phyloP scores from a whole-genome alignment of 2,329 filamentous ascomycete genomes.

The Aureobasidium sp. region DNA sequence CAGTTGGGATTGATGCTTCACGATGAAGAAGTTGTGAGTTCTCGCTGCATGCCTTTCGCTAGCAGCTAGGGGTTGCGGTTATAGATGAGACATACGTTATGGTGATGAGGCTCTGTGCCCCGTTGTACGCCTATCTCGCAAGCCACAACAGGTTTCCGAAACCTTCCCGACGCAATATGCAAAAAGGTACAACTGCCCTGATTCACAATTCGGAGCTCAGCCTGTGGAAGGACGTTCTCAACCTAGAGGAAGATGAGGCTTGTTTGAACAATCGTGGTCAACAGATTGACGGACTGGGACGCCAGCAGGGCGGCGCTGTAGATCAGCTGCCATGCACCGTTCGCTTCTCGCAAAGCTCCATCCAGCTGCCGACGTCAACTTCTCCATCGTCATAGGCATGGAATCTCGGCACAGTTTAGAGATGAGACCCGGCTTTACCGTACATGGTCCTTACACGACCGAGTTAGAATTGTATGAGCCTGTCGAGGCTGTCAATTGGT shows the following conservation, averaged over 20 bases:
- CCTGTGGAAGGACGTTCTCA: not conserved
- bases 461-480: not conserved
- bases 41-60: not conserved
- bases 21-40: not conserved
- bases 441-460: not conserved
- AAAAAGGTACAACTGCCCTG: slow-evolving; percentile 1
- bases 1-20: not conserved
- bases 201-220: not conserved
- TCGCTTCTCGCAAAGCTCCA: not conserved
- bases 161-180: not conserved
- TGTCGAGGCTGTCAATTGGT: not conserved
- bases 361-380: too few species aligned
- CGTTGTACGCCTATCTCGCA: not conserved
- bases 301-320: not conserved
- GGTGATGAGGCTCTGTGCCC: not conserved
- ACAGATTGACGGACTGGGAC: not conserved
- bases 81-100: not conserved
- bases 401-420: not conserved
- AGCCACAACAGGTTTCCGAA: slow-evolving; percentile 1
- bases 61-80: not conserved
- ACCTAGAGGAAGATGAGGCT: not conserved
- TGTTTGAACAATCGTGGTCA: not conserved
- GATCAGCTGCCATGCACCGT: not conserved
- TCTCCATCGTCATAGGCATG: not conserved
- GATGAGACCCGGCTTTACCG: not conserved